Conservation (phyloP, 2,329 filamentous ascomycete species). For the Colletotrichum abscissum region DNA sequence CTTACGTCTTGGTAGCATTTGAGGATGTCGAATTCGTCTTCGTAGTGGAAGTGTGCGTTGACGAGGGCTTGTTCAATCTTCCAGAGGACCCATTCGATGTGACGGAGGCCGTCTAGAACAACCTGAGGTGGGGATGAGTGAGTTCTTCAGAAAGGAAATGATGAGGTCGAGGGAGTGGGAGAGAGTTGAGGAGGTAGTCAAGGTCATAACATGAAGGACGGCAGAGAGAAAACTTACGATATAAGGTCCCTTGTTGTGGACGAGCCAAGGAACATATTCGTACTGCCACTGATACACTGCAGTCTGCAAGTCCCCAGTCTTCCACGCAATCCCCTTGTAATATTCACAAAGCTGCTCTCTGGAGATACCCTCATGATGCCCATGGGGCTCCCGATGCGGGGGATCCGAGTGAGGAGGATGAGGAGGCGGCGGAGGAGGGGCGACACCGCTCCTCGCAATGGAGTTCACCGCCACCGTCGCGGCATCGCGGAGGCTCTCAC, state of each 20-base stretch:
- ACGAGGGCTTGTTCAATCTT: constrained; percentile 6
- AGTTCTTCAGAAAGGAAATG: not conserved
- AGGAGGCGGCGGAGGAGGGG: not conserved
- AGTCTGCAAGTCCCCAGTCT: constrained; percentile 14
- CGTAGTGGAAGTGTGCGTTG: constrained; percentile 8
- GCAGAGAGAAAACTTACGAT: not conserved
- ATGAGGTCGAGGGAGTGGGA: not conserved
- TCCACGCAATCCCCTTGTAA: constrained; percentile 19
- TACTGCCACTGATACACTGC: constrained; percentile 20
- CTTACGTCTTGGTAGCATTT: constrained; percentile 24
- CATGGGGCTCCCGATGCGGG: not conserved
- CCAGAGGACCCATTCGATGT: constrained; percentile 25
- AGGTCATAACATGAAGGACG: not conserved
- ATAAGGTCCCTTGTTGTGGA: constrained; percentile 32
- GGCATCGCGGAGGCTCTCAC: not conserved
- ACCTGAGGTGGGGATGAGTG: not conserved
- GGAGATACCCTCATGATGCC: constrained; percentile 21
- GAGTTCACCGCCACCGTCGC: not conserved
- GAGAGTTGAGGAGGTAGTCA: not conserved
- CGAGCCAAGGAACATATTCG: constrained; percentile 34
- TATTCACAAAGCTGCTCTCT: constrained; percentile 6
- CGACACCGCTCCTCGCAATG: not conserved
- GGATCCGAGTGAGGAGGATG: too few relatives aligned
- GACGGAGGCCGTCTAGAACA: constrained; percentile 30
- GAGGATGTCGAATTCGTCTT: constrained; percentile 20